Evolutionary conservation across 164 flowering plant genomes (phyloP), one percentile per base, ranked within the genome.

Genomic region (Amborella trichopoda): DNA sequence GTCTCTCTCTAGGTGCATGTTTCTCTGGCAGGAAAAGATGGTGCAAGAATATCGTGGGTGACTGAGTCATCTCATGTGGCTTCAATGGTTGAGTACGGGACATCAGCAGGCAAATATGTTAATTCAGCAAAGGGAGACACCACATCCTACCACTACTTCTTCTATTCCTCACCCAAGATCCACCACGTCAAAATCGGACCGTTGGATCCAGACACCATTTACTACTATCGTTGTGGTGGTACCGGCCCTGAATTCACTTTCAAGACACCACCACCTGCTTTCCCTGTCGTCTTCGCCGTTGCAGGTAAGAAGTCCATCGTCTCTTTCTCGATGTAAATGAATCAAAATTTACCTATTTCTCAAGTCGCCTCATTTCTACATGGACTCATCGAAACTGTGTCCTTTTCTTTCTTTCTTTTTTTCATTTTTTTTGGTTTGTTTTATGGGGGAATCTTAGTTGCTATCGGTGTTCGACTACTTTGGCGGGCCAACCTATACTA

Each of bases 181-280:
- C 94, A 90, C 61, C 70, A 81, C 22, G 82, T 73, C 10, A 64
- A 32, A 25, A 72, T 90, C 17, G 97, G 97, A 19, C 97, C 95
- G 0, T 54, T 90, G 46, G 67, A 71, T 36, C 67, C 90, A 2
- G 44, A 21, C 53, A 78, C 86, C 0, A 64, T 54, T 1, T 90
- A 90, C 39, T 83, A 74, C 58, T 90, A 83, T 45, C 46, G 79
- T 2, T 81, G 94, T 38, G 86, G 94, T 20, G 83, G 78, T 3
- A 34, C 41, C 6, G 75, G 73, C 1, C 67, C 71, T 2, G 94
- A 89, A 40, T 77, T 74, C 55, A 58, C 62, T 22, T 74, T 89
- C 68, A 68, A 52, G 47, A 89, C 95, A 0, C 88, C 97, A 20
- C 94, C 97, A 8, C 25, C 79, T 0, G 24, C 43, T 9, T 76